Base-by-base conservation (phyloP, 2,329 filamentous ascomycete species). In the Coccinonectria pachysandricola region DNA sequence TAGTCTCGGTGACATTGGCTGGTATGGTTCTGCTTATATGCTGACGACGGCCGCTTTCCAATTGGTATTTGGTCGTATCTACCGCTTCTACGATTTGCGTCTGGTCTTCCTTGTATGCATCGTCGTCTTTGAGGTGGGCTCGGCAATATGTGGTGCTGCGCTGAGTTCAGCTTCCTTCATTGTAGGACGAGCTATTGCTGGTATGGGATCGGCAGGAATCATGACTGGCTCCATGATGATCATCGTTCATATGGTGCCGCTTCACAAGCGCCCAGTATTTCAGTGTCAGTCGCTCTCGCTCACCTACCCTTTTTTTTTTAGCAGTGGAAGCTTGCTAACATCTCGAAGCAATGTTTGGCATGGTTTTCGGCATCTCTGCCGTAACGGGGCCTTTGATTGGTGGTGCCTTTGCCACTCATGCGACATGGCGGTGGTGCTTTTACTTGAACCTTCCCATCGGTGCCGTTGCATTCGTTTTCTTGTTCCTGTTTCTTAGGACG, bases 21-120 rank as follows among this genome's bases (percentile, higher is more conserved):
- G 73, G 73, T 77, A 77, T 46, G 71, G 67, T 5, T 70, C 68
- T 19, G 63, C 69, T 2, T 74, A 75, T 45, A 67, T 75, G 59
- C 54, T 77, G 36, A 73, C 71, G 8, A 68, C 68, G 3, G 62
- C 67, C 6, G 65, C 66, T n/a, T 55, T 50, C 12, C 64, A 70
- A 39, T 54, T 69, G 4, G 42, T 70, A 7, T 71, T 66, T 41
- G 68, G 68, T 6, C 57, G 65, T 19, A 56, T 72, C 19, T 73
- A 69, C 45, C 62, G 59, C 35, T 67, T 67, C 36, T 72, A 69
- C 37, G 56, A 62, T 30, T 52, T 65, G 35, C 64, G 67, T 31
- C 59, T 52, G 53, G 47, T 49, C 2, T 69, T 71, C 29, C 43
- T 73, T 10, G 29, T 38, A 5, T 60, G 54, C 28, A 59, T 72